Base-by-base conservation (phyloP, 2,329 filamentous ascomycete genomes). In the Trichoderma atrobrunneum region DNA sequence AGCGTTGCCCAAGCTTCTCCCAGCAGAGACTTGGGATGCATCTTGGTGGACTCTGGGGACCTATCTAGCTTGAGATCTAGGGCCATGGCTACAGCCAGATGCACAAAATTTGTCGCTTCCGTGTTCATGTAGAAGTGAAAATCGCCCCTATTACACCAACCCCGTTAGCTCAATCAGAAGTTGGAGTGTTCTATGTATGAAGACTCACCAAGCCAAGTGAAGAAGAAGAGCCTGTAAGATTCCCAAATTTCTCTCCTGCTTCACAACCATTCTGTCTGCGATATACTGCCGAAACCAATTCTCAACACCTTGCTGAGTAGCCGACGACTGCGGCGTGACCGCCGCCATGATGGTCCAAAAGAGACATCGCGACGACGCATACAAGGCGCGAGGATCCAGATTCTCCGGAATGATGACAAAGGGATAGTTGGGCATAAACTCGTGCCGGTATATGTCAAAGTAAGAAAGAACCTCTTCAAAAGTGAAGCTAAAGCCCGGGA, bases 181-280 rank as follows among this genome's bases (percentile, higher is more conserved):
- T 28, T 43, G n/a, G 16, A 43, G 5, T 10, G 8, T 8, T 18
- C 1, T 1, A 18, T 16, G 54, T 12, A 5, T 6, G 12, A 1
- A n/a, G 1, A 71, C 78, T 71, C 64, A 83, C 83, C 83, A 84
- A 1, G 78, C 81, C 3, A 83, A 60, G 24, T 80, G 79, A 0
- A 84, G 32, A 1, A 84, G n/a, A 0, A 84, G 76, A 0, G 80
- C 80, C 51, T 85, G 83, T 3, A 85, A 73, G 1, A 83, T 73
- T 32, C 81, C 81, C 1, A 83, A 59, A 1, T 74, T 74, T 68
- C 78, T 80, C 56, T 84, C 81, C 43, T 81, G 80, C 0, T 76
- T 74, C 5, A 83, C 78, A 14, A 85, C 74, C 16, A 84, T 69
- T n/a, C 80, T 79, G 30, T 80, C 77, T 0, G 83, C 80, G 1